phyloP scores from a whole-genome alignment of 176 grass and related monocot species.

The Cenchrus fungigraminus region DNA sequence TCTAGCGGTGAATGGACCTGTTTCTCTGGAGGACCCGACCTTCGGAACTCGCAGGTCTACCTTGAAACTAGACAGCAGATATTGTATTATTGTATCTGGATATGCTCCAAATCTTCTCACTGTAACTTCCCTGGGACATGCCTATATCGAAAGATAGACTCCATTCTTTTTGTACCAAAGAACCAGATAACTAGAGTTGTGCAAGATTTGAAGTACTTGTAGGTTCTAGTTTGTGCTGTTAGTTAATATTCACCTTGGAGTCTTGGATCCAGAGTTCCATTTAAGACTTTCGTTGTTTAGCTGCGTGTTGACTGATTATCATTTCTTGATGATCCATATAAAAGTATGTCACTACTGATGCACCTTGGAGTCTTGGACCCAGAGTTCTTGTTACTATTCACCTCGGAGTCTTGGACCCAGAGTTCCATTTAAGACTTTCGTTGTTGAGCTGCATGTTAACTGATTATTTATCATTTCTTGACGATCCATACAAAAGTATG shows the following conservation, averaged over 20 bases:
- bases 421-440: not conserved
- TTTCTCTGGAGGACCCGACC: conserved; percentile 46
- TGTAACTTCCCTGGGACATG: conserved; percentile 46
- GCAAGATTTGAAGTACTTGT: conserved; percentile 26
- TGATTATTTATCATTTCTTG: not conserved
- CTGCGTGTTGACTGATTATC: not conserved
- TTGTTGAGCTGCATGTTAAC: not conserved
- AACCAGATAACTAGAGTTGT: conserved; percentile 30
- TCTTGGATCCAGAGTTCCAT: not conserved
- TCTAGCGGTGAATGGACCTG: conserved; percentile 50
- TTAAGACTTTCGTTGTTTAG: not conserved
- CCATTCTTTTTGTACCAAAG: conserved; percentile 58
- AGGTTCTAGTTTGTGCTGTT: conserved; percentile 27
- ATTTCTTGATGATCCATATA: not conserved
- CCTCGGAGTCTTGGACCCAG: not conserved
- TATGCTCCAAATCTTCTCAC: conserved; percentile 50
- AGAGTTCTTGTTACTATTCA: not conserved
- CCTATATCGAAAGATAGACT: conserved; percentile 49
- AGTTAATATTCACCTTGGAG: conserved; percentile 20
- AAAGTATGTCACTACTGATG: too few relatives aligned
- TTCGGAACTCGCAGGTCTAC: conserved; percentile 40
- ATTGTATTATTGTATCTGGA: conserved; percentile 51
- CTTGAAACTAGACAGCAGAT: conserved; percentile 55
- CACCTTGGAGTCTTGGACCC: too few relatives aligned
- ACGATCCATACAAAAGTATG: not conserved